Conservation (phyloP, 768 basidiomycete genomes). For the Macrolepiota dolichaula region DNA sequence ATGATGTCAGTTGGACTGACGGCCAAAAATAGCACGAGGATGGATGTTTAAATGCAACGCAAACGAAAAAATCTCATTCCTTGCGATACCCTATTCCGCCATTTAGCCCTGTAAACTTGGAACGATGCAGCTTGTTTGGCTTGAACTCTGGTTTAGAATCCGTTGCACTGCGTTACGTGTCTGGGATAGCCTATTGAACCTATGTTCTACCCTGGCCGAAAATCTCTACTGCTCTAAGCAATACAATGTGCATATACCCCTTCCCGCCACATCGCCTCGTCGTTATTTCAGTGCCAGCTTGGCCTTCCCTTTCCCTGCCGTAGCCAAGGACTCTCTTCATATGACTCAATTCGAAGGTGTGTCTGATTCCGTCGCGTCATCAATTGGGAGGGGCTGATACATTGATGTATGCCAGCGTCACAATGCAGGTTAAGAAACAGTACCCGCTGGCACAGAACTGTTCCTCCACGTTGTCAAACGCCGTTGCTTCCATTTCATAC, state of each 20-base stretch:
- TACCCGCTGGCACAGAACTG: neutral
- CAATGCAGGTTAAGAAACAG: neutral
- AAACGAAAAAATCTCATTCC: neutral
- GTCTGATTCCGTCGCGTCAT: neutral
- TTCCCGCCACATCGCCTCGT: neutral
- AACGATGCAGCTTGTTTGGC: neutral
- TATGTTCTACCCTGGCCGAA: neutral
- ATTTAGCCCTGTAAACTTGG: neutral
- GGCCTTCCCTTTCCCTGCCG: neutral
- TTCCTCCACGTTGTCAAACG: neutral
- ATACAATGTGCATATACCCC: neutral
- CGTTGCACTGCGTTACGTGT: neutral
- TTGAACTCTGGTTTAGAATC: neutral
- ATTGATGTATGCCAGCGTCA: neutral
- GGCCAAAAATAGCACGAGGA: too few species aligned
- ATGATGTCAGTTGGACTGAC: neutral
- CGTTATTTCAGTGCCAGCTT: neutral
- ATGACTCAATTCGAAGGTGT: neutral
- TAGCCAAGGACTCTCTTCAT: neutral
- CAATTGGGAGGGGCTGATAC: neutral
- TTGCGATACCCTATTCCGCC: neutral
- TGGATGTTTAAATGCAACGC: too few species aligned
- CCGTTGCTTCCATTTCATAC: slow-evolving; percentile 7
- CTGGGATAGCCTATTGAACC: neutral
- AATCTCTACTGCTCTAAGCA: neutral